Conservation (phyloP, 768 basidiomycete species). For the Leucosporidium scottii region DNA sequence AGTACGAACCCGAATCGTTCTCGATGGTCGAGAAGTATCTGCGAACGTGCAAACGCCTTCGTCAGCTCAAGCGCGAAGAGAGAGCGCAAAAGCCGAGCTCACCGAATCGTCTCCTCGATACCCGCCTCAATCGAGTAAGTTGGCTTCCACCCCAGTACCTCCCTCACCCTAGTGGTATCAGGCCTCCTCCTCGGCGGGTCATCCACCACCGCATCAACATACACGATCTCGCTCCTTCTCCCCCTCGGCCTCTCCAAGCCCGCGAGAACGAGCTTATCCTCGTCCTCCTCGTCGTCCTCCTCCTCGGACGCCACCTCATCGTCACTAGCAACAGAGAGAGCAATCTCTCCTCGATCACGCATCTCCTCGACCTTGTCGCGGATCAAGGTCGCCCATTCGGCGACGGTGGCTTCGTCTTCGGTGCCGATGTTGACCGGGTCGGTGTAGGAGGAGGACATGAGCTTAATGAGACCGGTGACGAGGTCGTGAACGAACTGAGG, state of each 20-base stretch:
- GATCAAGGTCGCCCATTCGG: slow-evolving; percentile 86
- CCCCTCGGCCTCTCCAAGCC: background rate
- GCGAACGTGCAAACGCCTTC: too few relatives aligned
- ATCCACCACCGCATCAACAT: slow-evolving; percentile 76
- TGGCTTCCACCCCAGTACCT: slow-evolving; percentile 79
- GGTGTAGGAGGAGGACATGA: slow-evolving; percentile 76
- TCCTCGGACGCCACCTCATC: background rate
- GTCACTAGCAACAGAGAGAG: background rate
- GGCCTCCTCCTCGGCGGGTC: slow-evolving; percentile 92
- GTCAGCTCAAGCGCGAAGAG: too few relatives aligned
- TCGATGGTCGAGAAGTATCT: too few relatives aligned
- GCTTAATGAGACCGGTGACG: slow-evolving; percentile 79
- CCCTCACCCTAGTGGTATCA: slow-evolving; percentile 84
- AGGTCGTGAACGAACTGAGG: slow-evolving; percentile 99
- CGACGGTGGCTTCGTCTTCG: slow-evolving; percentile 89
- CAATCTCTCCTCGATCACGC: slow-evolving; percentile 63
- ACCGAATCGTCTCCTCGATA: slow-evolving; percentile 87
- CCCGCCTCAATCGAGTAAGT: slow-evolving; percentile 89
- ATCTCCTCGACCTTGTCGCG: slow-evolving; percentile 89
- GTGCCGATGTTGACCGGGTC: slow-evolving; percentile 96
- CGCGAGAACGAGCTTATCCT: background rate
- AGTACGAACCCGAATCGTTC: too few relatives aligned
- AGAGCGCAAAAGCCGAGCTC: too few relatives aligned
- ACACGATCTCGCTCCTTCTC: slow-evolving; percentile 52
- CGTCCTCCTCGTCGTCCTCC: background rate